A percentile compares a stretch with the other conserved stretches of the same genome.
Evolutionary conservation across 495 filamentous ascomycete genomes (phyloP).

Genomic region (Hypoxylon lienhwacheense): DNA sequence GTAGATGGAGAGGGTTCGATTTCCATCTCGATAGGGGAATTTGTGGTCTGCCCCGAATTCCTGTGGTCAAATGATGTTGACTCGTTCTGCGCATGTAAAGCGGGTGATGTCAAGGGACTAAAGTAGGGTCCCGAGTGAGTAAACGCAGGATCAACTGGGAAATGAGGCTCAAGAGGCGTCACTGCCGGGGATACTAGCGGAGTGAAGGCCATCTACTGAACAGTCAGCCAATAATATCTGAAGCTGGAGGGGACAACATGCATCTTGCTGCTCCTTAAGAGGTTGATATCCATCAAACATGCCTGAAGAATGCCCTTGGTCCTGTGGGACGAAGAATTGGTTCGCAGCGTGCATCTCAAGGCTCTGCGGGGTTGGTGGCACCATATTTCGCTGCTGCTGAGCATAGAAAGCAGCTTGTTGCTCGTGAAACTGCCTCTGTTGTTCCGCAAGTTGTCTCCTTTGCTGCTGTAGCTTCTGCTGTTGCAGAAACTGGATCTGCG

Average conservation of each 20-base stretch:
- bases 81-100: conserved; percentile 77
- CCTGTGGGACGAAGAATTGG: conserved; percentile 60
- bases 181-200: conserved; percentile 94
- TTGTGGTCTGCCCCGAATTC: conserved; percentile 41
- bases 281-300: conserved; percentile 60
- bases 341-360: conserved; percentile 78
- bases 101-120: conserved; percentile 90
- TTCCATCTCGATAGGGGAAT: conserved; percentile 52
- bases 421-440: conserved; percentile 53
- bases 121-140: conserved; percentile 87
- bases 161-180: conserved; percentile 84
- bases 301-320: conserved; percentile 46
- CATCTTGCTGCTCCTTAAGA: conserved; percentile 77
- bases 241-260: conserved; percentile 45
- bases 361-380: conserved; percentile 93
- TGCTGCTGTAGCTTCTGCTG: conserved; percentile 59
- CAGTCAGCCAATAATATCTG: conserved; percentile 35
- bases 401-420: conserved; percentile 56
- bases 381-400: conserved; percentile 60
- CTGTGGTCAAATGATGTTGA: conserved; percentile 49
- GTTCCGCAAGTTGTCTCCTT: conserved; percentile 53
- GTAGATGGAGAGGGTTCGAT: conserved; percentile 45
- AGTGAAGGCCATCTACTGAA: conserved; percentile 77
- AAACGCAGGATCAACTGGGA: conserved; percentile 75
- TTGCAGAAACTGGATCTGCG: conserved; percentile 65